Base-by-base conservation (phyloP, 345 rosid genomes). In the Acer saccharum region DNA sequence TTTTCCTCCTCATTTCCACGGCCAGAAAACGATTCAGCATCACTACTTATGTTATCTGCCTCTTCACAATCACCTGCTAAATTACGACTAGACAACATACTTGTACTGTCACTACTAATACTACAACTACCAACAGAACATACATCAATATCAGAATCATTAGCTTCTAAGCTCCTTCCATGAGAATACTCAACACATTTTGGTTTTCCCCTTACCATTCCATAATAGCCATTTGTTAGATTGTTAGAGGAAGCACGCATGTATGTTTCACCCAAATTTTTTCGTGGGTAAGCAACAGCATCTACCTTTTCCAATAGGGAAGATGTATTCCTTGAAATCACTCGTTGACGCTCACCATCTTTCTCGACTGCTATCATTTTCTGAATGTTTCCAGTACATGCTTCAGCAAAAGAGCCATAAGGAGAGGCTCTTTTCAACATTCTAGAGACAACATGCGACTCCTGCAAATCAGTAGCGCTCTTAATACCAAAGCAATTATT, bases 111-210 rank as follows among this genome's bases (percentile, higher is more conserved):
- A 81, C 84, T 79, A 60, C 62, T 72, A 65, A 81, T 81, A 78
- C 95, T 89, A 83, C 94, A 93, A 65, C 94, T 91, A 85, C 88
- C 96, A 69, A 88, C 91, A 17, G 96, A 93, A 75, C 88, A 85
- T 75, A 77, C 62, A 80, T 81, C 84, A 43, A 81, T 84, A 80
- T 88, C 77, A 77, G 80, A 82, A 80, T 83, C 85, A 78, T 72
- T 69, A 70, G 79, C 63, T 69, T 84, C 79, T 60, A 73, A 63
- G 70, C 74, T 67, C 69, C 69, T 79, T 39, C 79, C 75, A 69
- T 52, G 76, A 52, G 80, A 79, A 68, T 48, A 60, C 55, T 86
- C 81, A 52, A 14, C 78, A 72, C 77, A 79, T 69, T 43, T 81
- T 78, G 81, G 79, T 72, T 85, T 82, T 78, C 85, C 80, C 80